Percentiles rank a stretch among this genome's conserved stretches.
Conservation (phyloP, 148 eudicot species). For the Suaeda aralocaspica region DNA sequence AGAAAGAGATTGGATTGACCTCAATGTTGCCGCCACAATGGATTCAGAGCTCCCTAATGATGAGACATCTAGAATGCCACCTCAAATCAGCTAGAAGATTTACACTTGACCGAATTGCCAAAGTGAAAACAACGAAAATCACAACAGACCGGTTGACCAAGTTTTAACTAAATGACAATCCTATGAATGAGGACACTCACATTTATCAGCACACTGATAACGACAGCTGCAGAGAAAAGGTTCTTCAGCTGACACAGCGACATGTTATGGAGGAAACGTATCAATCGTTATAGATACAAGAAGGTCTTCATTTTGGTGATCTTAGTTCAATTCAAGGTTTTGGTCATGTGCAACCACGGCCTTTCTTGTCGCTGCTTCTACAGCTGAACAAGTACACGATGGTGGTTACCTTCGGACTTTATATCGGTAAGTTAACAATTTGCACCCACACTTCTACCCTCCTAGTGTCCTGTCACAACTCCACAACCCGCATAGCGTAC, state of each 20-base stretch:
- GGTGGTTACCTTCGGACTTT: slow-evolving; percentile 34
- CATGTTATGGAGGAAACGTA: slow-evolving; percentile 11
- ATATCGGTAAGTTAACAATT: slow-evolving; percentile 22
- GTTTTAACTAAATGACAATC: slow-evolving; percentile 38
- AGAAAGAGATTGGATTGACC: slow-evolving; percentile 35
- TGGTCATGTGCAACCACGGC: slow-evolving; percentile 31
- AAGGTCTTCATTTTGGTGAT: slow-evolving; percentile 37
- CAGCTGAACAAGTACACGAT: slow-evolving; percentile 33
- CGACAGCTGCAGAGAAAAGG: slow-evolving; percentile 22
- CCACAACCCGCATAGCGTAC: slow-evolving; percentile 23
- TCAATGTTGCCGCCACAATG: slow-evolving; percentile 46
- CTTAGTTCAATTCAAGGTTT: slow-evolving; percentile 32
- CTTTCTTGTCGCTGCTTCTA: slow-evolving; percentile 33
- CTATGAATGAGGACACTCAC: slow-evolving; percentile 17
- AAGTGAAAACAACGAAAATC: slow-evolving; percentile 23
- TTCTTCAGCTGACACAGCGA: background rate
- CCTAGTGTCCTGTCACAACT: slow-evolving; percentile 21
- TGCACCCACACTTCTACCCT: slow-evolving; percentile 24
- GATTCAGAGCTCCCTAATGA: slow-evolving; percentile 19
- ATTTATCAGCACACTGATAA: slow-evolving; percentile 17
- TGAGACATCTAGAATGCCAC: slow-evolving; percentile 17
- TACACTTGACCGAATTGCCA: slow-evolving; percentile 32
- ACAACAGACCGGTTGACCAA: slow-evolving; percentile 12
- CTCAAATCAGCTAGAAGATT: slow-evolving; percentile 20
- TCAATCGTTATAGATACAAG: slow-evolving; percentile 8